Base-by-base conservation (phyloP, 169 alveolate genomes). In the Sarcocystis neurona region DNA sequence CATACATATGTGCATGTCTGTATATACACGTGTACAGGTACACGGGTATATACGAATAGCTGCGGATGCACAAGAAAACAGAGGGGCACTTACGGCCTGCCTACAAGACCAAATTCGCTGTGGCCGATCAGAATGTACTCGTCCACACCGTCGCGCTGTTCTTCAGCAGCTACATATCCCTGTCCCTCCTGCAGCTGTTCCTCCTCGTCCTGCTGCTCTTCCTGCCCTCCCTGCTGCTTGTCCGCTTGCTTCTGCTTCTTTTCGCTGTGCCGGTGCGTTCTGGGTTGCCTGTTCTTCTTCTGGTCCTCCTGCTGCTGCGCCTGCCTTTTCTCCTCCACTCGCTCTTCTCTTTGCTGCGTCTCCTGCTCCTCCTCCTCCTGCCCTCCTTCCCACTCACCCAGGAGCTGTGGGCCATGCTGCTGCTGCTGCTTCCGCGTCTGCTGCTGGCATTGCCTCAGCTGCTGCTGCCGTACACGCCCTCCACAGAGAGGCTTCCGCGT, bases 1-100 rank as follows among this genome's bases (percentile, higher is more conserved):
- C n/a, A n/a, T n/a, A n/a, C n/a, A n/a, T n/a, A n/a, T n/a, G n/a
- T n/a, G n/a, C n/a, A n/a, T n/a, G n/a, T n/a, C n/a, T n/a, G n/a
- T n/a, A n/a, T n/a, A n/a, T n/a, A n/a, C n/a, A n/a, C n/a, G n/a
- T n/a, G n/a, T n/a, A n/a, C n/a, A n/a, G n/a, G n/a, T n/a, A n/a
- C n/a, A n/a, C n/a, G n/a, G n/a, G n/a, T n/a, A n/a, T n/a, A n/a
- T n/a, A n/a, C n/a, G n/a, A n/a, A n/a, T n/a, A n/a, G n/a, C n/a
- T n/a, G n/a, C n/a, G n/a, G n/a, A n/a, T n/a, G n/a, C n/a, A n/a
- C n/a, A n/a, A n/a, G n/a, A 58, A 10, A 27, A 34, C 60, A 8
- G 18, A 50, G 27, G 15, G 82, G 53, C 37, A 39, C 82, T 72
- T 72, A 72, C 82, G 82, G 53, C 32, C 41, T 72, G 82, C 82